A percentile compares a stretch with the other conserved stretches of the same genome.
Conservation (phyloP, 2,329 filamentous ascomycete genomes). For the Fusarium torulosum region DNA sequence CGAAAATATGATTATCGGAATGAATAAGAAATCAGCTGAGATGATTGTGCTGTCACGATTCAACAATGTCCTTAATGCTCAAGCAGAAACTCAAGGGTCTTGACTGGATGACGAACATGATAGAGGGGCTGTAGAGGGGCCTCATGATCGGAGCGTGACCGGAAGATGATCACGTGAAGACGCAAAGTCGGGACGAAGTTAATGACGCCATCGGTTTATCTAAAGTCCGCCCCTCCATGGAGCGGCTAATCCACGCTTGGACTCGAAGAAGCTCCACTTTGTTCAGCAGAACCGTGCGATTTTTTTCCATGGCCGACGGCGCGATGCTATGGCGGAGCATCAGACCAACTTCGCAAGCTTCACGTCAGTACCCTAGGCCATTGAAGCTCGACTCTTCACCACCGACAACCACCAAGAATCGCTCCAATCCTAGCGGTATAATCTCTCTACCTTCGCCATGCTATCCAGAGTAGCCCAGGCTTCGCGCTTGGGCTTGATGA, state of each 20-base stretch:
- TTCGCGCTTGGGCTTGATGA: slow-evolving; percentile 52
- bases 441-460: slow-evolving; percentile 53
- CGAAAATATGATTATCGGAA: not conserved
- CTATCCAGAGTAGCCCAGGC: slow-evolving; percentile 53
- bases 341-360: slow-evolving; percentile 45
- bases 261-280: slow-evolving; percentile 23
- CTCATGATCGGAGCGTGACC: slow-evolving; percentile 27
- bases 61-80: not conserved
- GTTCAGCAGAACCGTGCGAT: slow-evolving; percentile 38
- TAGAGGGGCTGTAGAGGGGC: slow-evolving; percentile 17
- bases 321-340: slow-evolving; percentile 46
- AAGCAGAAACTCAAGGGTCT: slow-evolving; percentile 5
- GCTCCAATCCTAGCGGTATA: slow-evolving; percentile 4
- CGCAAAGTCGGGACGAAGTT: not conserved
- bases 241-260: slow-evolving; percentile 40
- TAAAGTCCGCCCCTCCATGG: slow-evolving; percentile 29
- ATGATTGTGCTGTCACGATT: not conserved
- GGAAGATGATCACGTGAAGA: slow-evolving; percentile 17
- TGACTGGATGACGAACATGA: slow-evolving; percentile 3
- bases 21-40: not conserved
- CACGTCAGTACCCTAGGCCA: slow-evolving; percentile 22
- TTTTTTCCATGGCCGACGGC: slow-evolving; percentile 44
- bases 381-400: slow-evolving; percentile 41
- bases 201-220: slow-evolving; percentile 44
- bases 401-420: slow-evolving; percentile 19